Evolutionary conservation across 345 rosid genomes (phyloP).

Genomic region (Populus davidiana): DNA sequence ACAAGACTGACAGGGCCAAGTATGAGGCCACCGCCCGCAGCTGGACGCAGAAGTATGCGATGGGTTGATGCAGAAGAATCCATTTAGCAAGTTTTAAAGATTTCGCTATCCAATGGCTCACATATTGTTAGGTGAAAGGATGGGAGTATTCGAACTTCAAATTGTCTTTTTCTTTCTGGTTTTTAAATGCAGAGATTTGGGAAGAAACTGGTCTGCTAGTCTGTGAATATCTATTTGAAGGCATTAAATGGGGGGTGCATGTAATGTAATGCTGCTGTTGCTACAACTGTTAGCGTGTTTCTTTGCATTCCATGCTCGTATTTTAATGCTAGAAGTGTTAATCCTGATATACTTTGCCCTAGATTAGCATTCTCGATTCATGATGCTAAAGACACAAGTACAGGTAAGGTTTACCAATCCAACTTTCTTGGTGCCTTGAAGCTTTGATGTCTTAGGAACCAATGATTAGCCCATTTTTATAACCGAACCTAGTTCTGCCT

Average conservation of each 20-base stretch:
- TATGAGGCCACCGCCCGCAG: constrained; percentile 26
- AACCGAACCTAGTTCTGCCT: too few species aligned
- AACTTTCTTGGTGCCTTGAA: too few species aligned
- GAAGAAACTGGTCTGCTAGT: background rate
- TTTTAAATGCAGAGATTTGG: background rate
- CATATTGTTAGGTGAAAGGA: background rate
- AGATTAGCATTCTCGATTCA: too few species aligned
- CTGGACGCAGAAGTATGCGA: constrained; percentile 29
- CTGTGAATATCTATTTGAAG: constrained; percentile 8
- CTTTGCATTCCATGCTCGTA: background rate
- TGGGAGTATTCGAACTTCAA: background rate
- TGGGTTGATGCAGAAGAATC: constrained; percentile 10
- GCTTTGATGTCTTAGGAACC: too few species aligned
- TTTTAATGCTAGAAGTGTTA: background rate
- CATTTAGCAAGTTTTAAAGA: background rate
- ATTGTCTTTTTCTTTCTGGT: background rate
- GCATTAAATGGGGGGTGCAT: background rate
- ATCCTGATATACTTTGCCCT: background rate
- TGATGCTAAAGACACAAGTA: too few species aligned
- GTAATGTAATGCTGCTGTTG: constrained; percentile 6
- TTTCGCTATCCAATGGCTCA: background rate
- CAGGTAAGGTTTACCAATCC: too few species aligned
- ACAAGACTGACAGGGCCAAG: constrained; percentile 21
- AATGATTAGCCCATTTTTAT: too few species aligned
- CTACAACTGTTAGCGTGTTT: background rate